Conservation (phyloP, 2,329 filamentous ascomycete genomes). For the Pyricularia sp. region DNA sequence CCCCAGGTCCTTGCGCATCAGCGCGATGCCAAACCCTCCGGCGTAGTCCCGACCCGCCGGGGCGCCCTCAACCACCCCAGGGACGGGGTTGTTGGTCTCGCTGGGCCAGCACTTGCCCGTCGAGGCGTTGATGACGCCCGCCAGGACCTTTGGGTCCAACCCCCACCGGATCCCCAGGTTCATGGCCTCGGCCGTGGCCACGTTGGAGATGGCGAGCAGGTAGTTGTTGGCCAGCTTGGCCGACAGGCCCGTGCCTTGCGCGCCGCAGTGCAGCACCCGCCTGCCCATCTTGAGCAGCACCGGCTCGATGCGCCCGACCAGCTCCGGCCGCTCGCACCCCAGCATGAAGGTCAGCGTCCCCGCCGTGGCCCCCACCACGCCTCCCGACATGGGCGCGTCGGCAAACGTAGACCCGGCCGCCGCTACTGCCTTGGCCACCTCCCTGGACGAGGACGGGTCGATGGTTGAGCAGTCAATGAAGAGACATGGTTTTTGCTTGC, state of each 20-base stretch:
- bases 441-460: slow-evolving; percentile 74
- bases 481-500: slow-evolving; percentile 52
- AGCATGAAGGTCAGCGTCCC: slow-evolving; percentile 96
- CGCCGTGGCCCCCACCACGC: slow-evolving; percentile 81
- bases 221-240: slow-evolving; percentile 98
- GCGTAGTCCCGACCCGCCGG: slow-evolving; percentile 69
- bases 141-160: slow-evolving; percentile 55
- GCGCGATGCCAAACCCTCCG: slow-evolving; percentile 65
- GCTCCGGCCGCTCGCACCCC: slow-evolving; percentile 55
- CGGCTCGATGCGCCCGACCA: slow-evolving; percentile 54
- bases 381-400: slow-evolving; percentile 94
- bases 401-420: slow-evolving; percentile 60
- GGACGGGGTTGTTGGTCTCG: slow-evolving; percentile 91
- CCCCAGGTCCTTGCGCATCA: slow-evolving; percentile 75
- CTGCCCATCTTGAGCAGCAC: slow-evolving; percentile 77
- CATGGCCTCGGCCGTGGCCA: slow-evolving; percentile 58
- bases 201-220: slow-evolving; percentile 87
- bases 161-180: slow-evolving; percentile 54
- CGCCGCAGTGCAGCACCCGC: slow-evolving; percentile 76
- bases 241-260: slow-evolving; percentile 74
- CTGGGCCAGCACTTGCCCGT: slow-evolving; percentile 96
- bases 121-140: slow-evolving; percentile 82
- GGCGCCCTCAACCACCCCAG: slow-evolving; percentile 67
- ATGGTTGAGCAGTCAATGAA: slow-evolving; percentile 98
- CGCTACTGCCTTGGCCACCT: slow-evolving; percentile 60